Evolutionary conservation across 768 basidiomycete species (phyloP).

Genomic region (Melanogaster broomeanus): DNA sequence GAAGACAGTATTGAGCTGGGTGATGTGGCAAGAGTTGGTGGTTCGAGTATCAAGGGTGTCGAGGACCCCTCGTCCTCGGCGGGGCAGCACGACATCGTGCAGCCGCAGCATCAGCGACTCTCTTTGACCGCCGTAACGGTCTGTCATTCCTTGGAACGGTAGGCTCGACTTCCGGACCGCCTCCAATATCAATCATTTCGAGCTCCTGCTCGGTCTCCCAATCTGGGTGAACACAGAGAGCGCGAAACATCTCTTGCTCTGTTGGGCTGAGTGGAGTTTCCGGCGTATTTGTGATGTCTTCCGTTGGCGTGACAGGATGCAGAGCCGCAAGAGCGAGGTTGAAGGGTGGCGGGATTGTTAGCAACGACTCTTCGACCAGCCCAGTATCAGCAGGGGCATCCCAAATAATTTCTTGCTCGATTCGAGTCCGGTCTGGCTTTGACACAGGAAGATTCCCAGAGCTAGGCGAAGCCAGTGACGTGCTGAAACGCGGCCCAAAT

Average conservation of each 20-base stretch:
- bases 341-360: conserved; percentile 28
- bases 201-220: conserved; percentile 45
- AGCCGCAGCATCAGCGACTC: conserved; percentile 62
- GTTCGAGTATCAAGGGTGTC: conserved; percentile 22
- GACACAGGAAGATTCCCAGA: conserved; percentile 1
- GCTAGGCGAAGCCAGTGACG: conserved; percentile 33
- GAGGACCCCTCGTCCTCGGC: conserved; percentile 25
- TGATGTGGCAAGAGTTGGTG: not conserved
- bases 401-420: conserved; percentile 19
- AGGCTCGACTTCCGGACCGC: conserved; percentile 8
- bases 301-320: conserved; percentile 16
- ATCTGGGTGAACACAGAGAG: conserved; percentile 60
- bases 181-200: conserved; percentile 9
- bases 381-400: conserved; percentile 17
- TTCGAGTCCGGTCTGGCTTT: conserved; percentile 3
- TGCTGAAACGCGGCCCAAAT: conserved; percentile 66
- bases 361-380: conserved; percentile 22
- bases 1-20: not conserved
- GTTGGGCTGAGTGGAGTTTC: conserved; percentile 62
- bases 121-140: conserved; percentile 52
- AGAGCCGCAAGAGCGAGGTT: conserved; percentile 31
- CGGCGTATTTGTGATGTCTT: conserved; percentile 7
- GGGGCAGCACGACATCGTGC: conserved; percentile 48
- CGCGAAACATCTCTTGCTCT: conserved; percentile 71
- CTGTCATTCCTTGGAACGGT: conserved; percentile 6